These are phyloP conservation scores for Striga hermonthica DNA, from an alignment of 305 asterid genomes.

Conservation along the genomic window DNA sequence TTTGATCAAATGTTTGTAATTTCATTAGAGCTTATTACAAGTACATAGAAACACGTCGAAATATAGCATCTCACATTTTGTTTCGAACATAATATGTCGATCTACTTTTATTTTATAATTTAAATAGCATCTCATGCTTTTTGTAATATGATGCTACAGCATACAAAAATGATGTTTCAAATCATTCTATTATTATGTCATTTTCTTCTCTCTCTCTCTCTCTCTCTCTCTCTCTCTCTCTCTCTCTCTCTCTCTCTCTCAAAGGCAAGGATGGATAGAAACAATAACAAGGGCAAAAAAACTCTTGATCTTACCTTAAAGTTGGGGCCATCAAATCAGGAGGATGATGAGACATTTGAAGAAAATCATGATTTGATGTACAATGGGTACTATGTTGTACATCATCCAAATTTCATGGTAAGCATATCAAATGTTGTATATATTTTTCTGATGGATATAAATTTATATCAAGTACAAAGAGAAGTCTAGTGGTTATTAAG, in stretches of 20 bases:
- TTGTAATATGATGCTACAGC: neutral
- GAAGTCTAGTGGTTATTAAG: no score
- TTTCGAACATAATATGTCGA: no score
- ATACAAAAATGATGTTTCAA: neutral
- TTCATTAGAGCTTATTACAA: no score
- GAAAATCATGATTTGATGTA: neutral
- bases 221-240: no score
- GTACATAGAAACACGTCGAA: no score
- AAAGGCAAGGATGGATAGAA: slow-evolving; percentile 1
- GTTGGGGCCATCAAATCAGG: slow-evolving; percentile 11
- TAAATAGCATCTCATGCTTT: neutral
- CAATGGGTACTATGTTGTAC: no score
- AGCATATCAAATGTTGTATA: neutral
- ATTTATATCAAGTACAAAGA: no score
- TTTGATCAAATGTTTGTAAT: neutral
- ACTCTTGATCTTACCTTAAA: slow-evolving; percentile 21
- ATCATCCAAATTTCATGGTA: no score
- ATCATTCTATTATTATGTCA: neutral
- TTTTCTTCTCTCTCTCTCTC: neutral
- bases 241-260: neutral
- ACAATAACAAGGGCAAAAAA: neutral
- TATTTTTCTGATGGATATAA: neutral
- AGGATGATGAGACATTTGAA: neutral
- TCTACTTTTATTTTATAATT: no score
- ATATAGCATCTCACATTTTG: no score